Conservation (phyloP, 176 grass and related monocot genomes). For the Neostapfia colusana region DNA sequence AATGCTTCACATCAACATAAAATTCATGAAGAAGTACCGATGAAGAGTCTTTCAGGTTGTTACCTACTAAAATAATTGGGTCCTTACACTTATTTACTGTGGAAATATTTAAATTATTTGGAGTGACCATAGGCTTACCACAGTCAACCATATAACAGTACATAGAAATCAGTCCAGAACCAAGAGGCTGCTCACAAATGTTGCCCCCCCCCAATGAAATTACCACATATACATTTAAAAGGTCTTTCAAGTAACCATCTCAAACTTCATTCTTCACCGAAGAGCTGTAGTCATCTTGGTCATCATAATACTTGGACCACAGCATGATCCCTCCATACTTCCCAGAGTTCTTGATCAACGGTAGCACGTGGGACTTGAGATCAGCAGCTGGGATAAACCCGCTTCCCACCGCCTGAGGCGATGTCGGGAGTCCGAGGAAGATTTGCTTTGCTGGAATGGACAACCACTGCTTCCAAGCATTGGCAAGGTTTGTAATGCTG, state of each 20-base stretch:
- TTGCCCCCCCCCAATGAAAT: not conserved
- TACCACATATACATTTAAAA: not conserved
- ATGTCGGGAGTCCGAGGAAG: too few relatives aligned
- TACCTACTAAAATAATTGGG: too few relatives aligned
- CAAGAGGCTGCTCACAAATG: not conserved
- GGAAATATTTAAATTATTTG: too few relatives aligned
- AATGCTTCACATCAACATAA: too few relatives aligned
- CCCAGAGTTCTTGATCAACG: slow-evolving; percentile 37
- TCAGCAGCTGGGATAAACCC: slow-evolving; percentile 52
- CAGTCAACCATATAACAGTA: too few relatives aligned
- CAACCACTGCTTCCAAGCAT: too few relatives aligned
- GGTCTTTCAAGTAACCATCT: not conserved
- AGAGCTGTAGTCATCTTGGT: slow-evolving; percentile 49
- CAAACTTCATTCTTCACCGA: slow-evolving; percentile 52
- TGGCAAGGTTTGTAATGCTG: too few relatives aligned
- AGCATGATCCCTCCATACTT: slow-evolving; percentile 72
- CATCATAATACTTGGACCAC: slow-evolving; percentile 73
- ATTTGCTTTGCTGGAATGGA: too few relatives aligned
- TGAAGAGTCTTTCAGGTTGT: too few relatives aligned
- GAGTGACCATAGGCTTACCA: too few relatives aligned
- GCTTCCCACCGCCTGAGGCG: slow-evolving; percentile 43
- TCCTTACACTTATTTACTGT: too few relatives aligned
- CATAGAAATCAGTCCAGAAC: not conserved
- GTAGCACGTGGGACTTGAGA: slow-evolving; percentile 51
- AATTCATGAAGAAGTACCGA: too few relatives aligned